Conservation (phyloP, 106 monocot species). For the Ottelia alismoides region DNA sequence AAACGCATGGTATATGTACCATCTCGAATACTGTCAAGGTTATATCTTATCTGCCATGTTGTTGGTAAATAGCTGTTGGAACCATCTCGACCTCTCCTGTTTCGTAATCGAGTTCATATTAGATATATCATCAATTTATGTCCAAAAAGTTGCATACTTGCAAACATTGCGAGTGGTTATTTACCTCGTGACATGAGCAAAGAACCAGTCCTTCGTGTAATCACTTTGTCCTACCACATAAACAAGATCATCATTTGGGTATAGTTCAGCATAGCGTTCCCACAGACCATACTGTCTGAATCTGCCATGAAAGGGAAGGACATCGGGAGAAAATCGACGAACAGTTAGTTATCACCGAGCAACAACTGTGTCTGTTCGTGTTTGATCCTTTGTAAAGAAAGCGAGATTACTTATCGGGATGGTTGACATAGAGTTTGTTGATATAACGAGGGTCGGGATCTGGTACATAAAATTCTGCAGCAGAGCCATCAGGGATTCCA, state of each 20-base stretch:
- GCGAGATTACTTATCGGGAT: constrained; percentile 5
- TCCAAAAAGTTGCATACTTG: too few species aligned
- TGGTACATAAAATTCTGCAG: constrained; percentile 8
- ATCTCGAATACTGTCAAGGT: too few species aligned
- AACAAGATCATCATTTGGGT: constrained; percentile 1
- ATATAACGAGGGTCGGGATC: constrained; percentile 3
- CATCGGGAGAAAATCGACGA: neutral
- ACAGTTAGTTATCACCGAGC: neutral
- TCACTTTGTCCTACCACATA: neutral
- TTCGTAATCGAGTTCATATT: too few species aligned
- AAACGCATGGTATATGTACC: too few species aligned
- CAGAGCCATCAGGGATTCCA: constrained; percentile 1
- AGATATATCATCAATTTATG: too few species aligned
- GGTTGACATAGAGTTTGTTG: constrained; percentile 5
- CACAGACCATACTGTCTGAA: constrained; percentile 6
- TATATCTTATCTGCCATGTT: too few species aligned
- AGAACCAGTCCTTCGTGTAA: constrained; percentile 2
- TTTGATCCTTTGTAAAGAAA: too few species aligned
- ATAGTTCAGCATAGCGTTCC: constrained; percentile 1
- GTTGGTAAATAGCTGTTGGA: too few species aligned
- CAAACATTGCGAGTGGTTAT: too few species aligned
- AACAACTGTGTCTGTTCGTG: too few species aligned
- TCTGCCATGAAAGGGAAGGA: neutral
- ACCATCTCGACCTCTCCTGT: too few species aligned
- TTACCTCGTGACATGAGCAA: constrained; percentile 1